phyloP scores from a whole-genome alignment of 2,329 filamentous ascomycete genomes.

The Aspergillus felis region DNA sequence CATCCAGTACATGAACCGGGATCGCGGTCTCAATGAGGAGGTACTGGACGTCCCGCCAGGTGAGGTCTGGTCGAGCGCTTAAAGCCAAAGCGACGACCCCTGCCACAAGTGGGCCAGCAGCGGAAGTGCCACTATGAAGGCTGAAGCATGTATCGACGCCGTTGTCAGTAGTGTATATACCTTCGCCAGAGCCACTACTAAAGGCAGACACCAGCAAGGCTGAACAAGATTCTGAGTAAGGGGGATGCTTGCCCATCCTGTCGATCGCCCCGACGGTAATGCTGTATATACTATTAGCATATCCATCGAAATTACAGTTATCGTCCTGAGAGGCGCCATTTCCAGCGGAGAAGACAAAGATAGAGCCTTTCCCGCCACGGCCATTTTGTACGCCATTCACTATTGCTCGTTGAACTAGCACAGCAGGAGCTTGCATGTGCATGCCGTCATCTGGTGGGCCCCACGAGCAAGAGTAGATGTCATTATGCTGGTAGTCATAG shows the following conservation, averaged over 20 bases:
- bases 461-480: conserved; percentile 99
- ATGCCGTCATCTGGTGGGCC: conserved; percentile 89
- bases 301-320: conserved; percentile 99
- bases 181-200: conserved; percentile 81
- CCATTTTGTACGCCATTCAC: conserved; percentile 88
- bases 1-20: conserved; percentile 67
- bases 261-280: conserved; percentile 95
- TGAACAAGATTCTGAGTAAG: conserved; percentile 95
- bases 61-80: conserved; percentile 76
- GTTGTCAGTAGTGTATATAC: conserved; percentile 95
- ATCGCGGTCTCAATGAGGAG: conserved; percentile 80
- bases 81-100: conserved; percentile 88
- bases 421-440: conserved; percentile 89
- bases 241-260: conserved; percentile 79
- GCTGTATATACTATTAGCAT: conserved; percentile 99
- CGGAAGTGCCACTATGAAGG: conserved; percentile 90
- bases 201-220: conserved; percentile 95
- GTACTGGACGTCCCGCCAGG: conserved; percentile 93
- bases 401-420: conserved; percentile 87
- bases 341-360: conserved; percentile 95
- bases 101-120: conserved; percentile 86
- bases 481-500: conserved; percentile 83
- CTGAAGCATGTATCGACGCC: conserved; percentile 74
- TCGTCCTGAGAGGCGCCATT: conserved; percentile 85
- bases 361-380: conserved; percentile 74